Base-by-base conservation (phyloP, 495 filamentous ascomycete species). In the Durotheca rogersii region DNA sequence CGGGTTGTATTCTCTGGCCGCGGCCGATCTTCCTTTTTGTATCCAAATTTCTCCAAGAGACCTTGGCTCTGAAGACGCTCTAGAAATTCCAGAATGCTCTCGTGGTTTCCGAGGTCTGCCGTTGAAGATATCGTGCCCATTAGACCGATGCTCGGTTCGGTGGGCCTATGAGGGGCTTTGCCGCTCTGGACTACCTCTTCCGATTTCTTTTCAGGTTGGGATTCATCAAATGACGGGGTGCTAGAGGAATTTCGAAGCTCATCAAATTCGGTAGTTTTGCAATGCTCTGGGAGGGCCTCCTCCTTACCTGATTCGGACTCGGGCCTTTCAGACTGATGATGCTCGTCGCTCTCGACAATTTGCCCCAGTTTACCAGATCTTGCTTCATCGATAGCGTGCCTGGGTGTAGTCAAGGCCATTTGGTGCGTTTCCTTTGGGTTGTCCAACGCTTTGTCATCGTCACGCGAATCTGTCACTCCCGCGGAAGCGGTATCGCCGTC, bases 21-120 rank as follows among this genome's bases (percentile, higher is more conserved):
- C 9, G 34, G 25, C 19, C 42, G 34, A 5, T 35, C 41, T 20
- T 61, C 41, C 18, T 62, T 67, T 35, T 55, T 67, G 38, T 60
- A 69, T 16, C 72, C 71, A 9, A 66, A n/a, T 41, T 64, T 20
- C 23, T 49, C 42, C 27, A 73, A 42, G 7, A 72, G 20, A 16
- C 62, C 56, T 7, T 16, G 48, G 9, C 38, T 58, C 16, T 45
- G 31, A 21, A 66, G 53, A 10, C 47, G 40, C 14, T 63, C 43
- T 17, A 66, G 44, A 7, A 56, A 16, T 6, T 48, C 48, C 16
- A 45, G 14, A n/a, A 52, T 2, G 6, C 3, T 25, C 4, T 45
- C 11, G 42, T 43, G 30, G 36, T 57, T 44, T 2, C 15, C 19
- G 7, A 43, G 9, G 31, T 59, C 47, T 21, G 39, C 1, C 12